A percentile compares a stretch with the other conserved stretches of the same genome.
Evolutionary conservation across 306 rosid genomes (phyloP).

Genomic region (Betula pendula): DNA sequence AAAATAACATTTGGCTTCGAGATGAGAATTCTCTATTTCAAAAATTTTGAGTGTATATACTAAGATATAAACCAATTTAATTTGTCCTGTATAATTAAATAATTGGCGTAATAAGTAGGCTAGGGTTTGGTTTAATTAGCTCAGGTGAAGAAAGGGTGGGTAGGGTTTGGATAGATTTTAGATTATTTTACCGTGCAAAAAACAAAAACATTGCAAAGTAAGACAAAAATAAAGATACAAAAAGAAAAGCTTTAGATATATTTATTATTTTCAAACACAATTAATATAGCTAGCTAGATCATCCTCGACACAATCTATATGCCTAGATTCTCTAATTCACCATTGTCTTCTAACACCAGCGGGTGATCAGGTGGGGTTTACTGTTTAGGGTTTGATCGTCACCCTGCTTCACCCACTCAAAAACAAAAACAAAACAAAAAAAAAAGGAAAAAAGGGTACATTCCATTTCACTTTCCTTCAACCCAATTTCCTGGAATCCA

Average conservation of each 20-base stretch:
- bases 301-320: neutral
- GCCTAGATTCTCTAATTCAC: neutral
- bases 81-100: neutral
- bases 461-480: neutral
- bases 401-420: neutral
- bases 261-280: neutral
- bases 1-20: too few species aligned
- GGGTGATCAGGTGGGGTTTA: neutral
- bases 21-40: too few species aligned
- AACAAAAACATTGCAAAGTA: neutral
- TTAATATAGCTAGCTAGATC: neutral
- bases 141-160: neutral
- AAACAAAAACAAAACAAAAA: neutral
- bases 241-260: neutral
- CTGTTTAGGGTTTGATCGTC: neutral
- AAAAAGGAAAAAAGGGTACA: neutral
- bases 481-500: constrained; percentile 66
- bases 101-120: neutral
- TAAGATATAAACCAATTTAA: neutral
- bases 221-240: neutral
- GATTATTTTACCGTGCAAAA: neutral
- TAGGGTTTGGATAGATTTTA: neutral
- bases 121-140: neutral
- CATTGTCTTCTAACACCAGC: neutral
- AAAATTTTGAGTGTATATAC: neutral